phyloP scores from a whole-genome alignment of 139 green algal species.

The Haematococcus lacustris region DNA sequence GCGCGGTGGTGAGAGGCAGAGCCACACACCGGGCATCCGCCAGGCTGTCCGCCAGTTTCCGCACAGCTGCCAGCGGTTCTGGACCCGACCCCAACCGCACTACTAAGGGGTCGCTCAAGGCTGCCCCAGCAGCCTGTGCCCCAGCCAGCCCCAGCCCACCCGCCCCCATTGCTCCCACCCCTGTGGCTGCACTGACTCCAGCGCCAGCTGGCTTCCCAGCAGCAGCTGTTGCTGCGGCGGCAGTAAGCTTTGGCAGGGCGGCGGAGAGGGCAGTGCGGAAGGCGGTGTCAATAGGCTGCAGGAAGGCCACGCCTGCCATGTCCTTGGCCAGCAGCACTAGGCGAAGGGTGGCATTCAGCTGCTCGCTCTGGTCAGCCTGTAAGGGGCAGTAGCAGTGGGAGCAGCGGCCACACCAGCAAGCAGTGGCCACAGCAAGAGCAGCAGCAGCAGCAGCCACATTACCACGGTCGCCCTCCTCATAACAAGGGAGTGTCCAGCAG shows the following conservation, averaged over 20 bases:
- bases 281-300: constrained; percentile 15
- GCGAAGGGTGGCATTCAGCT: neutral
- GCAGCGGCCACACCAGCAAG: neutral
- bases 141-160: neutral
- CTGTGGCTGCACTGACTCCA: too few relatives aligned
- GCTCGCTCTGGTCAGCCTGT: neutral
- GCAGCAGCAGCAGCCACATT: neutral
- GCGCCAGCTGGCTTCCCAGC: too few relatives aligned
- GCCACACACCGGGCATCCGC: too few relatives aligned
- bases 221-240: neutral
- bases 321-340: neutral
- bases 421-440: neutral
- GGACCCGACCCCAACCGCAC: constrained; percentile 11
- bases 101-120: constrained; percentile 12
- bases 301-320: neutral
- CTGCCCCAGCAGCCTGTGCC: constrained; percentile 3
- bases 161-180: neutral
- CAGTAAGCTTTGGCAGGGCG: constrained; percentile 9
- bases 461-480: too few relatives aligned
- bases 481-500: too few relatives aligned
- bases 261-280: constrained; percentile 11
- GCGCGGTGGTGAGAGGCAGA: constrained; percentile 4
- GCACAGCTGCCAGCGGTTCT: constrained; percentile 15
- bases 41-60: constrained; percentile 13
- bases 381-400: neutral